phyloP scores from a whole-genome alignment of 768 basidiomycete species.

The Lentinula aciculospora region DNA sequence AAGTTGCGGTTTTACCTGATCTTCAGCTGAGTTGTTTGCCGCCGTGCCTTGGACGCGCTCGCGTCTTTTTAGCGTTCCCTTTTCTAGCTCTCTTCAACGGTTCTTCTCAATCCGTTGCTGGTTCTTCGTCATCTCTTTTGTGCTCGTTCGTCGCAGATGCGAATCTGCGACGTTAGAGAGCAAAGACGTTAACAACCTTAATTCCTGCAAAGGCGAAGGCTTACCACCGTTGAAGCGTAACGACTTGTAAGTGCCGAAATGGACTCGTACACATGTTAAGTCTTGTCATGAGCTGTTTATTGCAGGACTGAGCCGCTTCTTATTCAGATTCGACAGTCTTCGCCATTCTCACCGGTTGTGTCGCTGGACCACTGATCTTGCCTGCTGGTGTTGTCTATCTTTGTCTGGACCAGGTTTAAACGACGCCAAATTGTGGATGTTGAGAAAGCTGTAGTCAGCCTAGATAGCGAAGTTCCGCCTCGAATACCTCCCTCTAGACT shows the following conservation, averaged over 20 bases:
- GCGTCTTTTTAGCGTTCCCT: too few relatives aligned
- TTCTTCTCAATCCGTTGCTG: constrained; percentile 28
- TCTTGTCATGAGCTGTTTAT: not conserved
- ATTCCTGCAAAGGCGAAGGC: too few relatives aligned
- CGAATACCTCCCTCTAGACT: not conserved
- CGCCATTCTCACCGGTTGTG: constrained; percentile 17
- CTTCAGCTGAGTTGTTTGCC: too few relatives aligned
- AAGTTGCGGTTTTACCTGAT: too few relatives aligned
- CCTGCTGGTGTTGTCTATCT: constrained; percentile 11
- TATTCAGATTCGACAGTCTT: too few relatives aligned
- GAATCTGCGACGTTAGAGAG: constrained; percentile 20
- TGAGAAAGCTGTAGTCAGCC: constrained; percentile 14
- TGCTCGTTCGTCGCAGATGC: constrained; percentile 20
- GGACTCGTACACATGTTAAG: not conserved
- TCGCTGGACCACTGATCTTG: constrained; percentile 14
- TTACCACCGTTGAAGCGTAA: not conserved
- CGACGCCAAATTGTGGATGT: constrained; percentile 16
- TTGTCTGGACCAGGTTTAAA: constrained; percentile 17
- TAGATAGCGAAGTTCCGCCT: not conserved
- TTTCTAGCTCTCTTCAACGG: constrained; percentile 4
- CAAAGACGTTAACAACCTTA: too few relatives aligned
- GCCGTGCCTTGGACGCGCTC: too few relatives aligned
- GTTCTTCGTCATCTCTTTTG: constrained; percentile 15
- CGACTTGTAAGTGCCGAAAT: not conserved
- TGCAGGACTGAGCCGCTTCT: not conserved